Evolutionary conservation across 1,284 basidiomycete species (phyloP).

Genomic region (Lignosus rhinocerotis): DNA sequence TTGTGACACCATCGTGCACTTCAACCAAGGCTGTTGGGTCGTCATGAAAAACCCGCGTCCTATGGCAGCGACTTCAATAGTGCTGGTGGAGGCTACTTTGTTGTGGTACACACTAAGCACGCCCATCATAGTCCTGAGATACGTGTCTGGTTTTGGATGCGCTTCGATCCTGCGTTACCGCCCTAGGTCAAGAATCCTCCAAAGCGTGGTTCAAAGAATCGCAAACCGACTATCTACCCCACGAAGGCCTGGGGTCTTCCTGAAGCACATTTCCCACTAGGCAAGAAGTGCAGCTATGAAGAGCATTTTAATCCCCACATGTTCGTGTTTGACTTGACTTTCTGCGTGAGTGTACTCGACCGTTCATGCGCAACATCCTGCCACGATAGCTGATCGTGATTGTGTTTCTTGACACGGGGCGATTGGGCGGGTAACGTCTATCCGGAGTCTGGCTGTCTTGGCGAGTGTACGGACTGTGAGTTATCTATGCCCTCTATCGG

Average conservation of each 20-base stretch:
- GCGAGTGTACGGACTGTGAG: background rate
- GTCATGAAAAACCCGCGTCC: constrained; percentile 43
- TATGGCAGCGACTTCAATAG: constrained; percentile 54
- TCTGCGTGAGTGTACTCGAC: constrained; percentile 44
- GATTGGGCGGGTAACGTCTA: background rate
- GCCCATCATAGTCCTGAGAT: constrained; percentile 37
- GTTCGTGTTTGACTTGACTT: constrained; percentile 53
- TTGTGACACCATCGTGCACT: constrained; percentile 52
- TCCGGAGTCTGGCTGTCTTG: background rate
- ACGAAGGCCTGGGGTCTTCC: constrained; percentile 44
- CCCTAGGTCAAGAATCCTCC: constrained; percentile 34
- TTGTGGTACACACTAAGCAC: constrained; percentile 38
- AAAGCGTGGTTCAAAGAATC: background rate
- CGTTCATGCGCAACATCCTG: background rate
- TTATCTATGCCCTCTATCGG: background rate
- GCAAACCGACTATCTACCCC: constrained; percentile 22
- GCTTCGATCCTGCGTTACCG: constrained; percentile 42
- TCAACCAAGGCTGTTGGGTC: constrained; percentile 66
- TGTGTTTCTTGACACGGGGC: background rate
- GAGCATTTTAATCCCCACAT: constrained; percentile 49
- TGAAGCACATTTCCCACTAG: constrained; percentile 48
- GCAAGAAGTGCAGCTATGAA: constrained; percentile 41
- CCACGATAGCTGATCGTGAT: too few relatives aligned
- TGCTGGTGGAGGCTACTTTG: constrained; percentile 53
- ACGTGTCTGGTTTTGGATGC: constrained; percentile 56